Conservation (phyloP, 352 stramenopile species). For the Elongisporangium prolatum region DNA sequence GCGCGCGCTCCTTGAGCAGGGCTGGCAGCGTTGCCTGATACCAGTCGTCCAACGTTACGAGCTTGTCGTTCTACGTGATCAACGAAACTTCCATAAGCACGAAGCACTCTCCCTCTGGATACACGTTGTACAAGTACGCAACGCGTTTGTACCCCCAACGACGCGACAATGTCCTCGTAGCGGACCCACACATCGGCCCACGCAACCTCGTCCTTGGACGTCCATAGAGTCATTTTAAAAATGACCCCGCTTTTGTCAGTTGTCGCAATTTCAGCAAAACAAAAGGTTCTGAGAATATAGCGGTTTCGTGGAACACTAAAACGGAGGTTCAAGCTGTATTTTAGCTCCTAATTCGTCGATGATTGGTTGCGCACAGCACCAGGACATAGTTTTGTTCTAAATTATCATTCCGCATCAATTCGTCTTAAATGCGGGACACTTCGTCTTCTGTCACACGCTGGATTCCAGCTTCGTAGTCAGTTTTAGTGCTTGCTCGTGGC, state of each 20-base stretch:
- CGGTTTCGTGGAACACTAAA: neutral
- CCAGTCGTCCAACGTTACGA: slow-evolving; percentile 58
- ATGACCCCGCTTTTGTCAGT: neutral
- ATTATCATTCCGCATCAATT: neutral
- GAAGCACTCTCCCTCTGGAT: slow-evolving; percentile 2
- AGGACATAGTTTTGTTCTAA: neutral
- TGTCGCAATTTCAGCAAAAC: neutral
- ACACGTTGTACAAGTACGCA: neutral
- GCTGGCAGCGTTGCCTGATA: slow-evolving; percentile 35
- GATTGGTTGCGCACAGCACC: neutral
- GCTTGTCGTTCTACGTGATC: slow-evolving; percentile 42
- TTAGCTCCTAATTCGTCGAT: neutral
- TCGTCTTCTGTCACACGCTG: too few species aligned
- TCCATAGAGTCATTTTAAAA: slow-evolving; percentile 18
- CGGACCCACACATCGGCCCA: slow-evolving; percentile 32
- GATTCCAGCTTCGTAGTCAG: too few species aligned
- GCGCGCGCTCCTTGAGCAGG: slow-evolving; percentile 40
- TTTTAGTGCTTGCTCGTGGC: neutral
- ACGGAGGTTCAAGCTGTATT: neutral
- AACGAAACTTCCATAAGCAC: neutral
- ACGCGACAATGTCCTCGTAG: slow-evolving; percentile 38
- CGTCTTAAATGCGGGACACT: too few species aligned
- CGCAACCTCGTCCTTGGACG: slow-evolving; percentile 10
- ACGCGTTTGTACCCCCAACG: slow-evolving; percentile 21
- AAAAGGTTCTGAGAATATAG: neutral